Evolutionary conservation across 2,329 filamentous ascomycete species (phyloP).

Genomic region (Penicillium sp.): DNA sequence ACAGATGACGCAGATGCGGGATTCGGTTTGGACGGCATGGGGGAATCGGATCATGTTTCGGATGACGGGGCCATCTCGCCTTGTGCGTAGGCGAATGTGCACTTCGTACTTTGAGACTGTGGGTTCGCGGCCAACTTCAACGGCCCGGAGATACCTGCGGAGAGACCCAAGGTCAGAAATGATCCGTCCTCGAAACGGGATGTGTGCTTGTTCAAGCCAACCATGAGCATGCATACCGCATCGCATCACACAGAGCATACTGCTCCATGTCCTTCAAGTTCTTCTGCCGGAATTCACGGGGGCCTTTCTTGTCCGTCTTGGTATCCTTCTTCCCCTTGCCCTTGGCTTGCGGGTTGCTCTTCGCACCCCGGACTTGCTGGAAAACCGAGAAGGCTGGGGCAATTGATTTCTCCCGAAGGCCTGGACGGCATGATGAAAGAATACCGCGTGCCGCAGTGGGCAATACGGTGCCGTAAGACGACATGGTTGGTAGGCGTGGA

Average conservation of each 20-base stretch:
- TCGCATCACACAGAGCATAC: constrained; percentile 86
- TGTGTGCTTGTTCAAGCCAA: not conserved
- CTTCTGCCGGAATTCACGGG: constrained; percentile 64
- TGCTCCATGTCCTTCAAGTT: constrained; percentile 67
- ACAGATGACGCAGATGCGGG: constrained; percentile 87
- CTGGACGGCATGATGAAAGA: constrained; percentile 35
- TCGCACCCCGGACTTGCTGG: constrained; percentile 41
- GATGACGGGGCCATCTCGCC: constrained; percentile 82
- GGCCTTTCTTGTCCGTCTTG: constrained; percentile 65
- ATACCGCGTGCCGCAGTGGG: constrained; percentile 38
- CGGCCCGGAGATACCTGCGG: constrained; percentile 80
- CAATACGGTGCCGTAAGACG: constrained; percentile 36
- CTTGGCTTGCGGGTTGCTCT: constrained; percentile 39
- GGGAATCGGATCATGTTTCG: constrained; percentile 87
- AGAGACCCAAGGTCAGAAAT: constrained; percentile 13
- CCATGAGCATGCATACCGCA: constrained; percentile 59
- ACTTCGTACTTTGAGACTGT: constrained; percentile 83
- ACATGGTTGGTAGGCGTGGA: constrained; percentile 31
- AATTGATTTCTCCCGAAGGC: constrained; percentile 34
- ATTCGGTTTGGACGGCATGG: constrained; percentile 84
- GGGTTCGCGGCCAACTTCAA: constrained; percentile 82
- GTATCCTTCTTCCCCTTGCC: constrained; percentile 55
- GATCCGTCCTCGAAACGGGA: not conserved
- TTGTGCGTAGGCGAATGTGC: constrained; percentile 76
- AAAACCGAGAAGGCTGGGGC: constrained; percentile 32